Conservation (phyloP, 108 stramenopile species). For the Nitzschia putrida region DNA sequence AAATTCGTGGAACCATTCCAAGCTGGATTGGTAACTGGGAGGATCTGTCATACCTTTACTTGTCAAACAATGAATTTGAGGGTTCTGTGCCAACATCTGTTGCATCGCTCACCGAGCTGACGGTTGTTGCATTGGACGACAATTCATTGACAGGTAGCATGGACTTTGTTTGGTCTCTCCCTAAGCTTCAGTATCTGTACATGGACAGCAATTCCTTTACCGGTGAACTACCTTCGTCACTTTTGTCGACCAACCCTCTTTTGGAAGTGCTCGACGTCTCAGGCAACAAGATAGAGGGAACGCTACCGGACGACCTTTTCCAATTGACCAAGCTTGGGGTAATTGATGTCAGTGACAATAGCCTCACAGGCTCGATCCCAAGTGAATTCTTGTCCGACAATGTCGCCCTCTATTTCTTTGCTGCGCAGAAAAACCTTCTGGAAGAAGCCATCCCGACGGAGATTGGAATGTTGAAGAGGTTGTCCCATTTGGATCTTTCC, state of each 20-base stretch:
- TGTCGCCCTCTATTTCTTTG: conserved; percentile 24
- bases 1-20: conserved; percentile 41
- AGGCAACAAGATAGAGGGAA: conserved; percentile 30
- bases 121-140: conserved; percentile 42
- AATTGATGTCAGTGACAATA: conserved; percentile 43
- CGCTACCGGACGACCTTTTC: conserved; percentile 39
- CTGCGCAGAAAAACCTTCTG: conserved; percentile 40
- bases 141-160: conserved; percentile 38
- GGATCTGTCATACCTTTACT: conserved; percentile 30
- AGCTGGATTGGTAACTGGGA: conserved; percentile 24
- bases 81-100: conserved; percentile 30
- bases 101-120: conserved; percentile 11
- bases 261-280: conserved; percentile 47
- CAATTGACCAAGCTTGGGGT: conserved; percentile 32
- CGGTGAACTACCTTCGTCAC: conserved; percentile 17
- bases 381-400: conserved; percentile 11
- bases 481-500: conserved; percentile 30
- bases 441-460: conserved; percentile 31
- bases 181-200: conserved; percentile 32
- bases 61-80: conserved; percentile 42
- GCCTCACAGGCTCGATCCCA: conserved; percentile 22
- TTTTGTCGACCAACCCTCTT: not conserved
- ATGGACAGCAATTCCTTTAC: conserved; percentile 45
- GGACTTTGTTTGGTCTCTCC: conserved; percentile 24
- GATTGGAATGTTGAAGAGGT: conserved; percentile 20